Percentiles rank a stretch among this genome's conserved stretches.
phyloP scores from a whole-genome alignment of 495 filamentous ascomycete genomes.

The Penicillium samsonianum region DNA sequence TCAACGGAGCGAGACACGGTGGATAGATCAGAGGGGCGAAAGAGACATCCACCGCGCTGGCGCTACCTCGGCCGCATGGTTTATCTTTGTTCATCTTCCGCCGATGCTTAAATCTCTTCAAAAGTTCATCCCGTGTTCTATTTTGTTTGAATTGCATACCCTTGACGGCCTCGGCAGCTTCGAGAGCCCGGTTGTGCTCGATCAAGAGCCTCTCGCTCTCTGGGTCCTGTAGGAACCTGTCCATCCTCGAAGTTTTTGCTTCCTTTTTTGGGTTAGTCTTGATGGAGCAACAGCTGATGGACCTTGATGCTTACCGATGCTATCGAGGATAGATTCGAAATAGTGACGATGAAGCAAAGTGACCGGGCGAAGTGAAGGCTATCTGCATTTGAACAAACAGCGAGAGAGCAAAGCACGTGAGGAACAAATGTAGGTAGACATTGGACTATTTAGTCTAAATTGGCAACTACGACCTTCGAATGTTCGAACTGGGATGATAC shows the following conservation, averaged over 20 bases:
- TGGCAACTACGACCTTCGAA: background rate
- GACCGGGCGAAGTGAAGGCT: background rate
- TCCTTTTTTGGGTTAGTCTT: background rate
- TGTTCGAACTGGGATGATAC: background rate
- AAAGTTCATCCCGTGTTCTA: background rate
- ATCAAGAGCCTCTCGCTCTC: background rate
- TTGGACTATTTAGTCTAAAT: background rate
- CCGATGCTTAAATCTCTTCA: background rate
- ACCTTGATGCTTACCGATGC: background rate
- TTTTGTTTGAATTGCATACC: background rate
- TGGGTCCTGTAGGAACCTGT: background rate
- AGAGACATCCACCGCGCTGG: background rate
- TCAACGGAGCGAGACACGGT: constrained; percentile 18
- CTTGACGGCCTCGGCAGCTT: background rate
- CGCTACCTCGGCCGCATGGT: background rate
- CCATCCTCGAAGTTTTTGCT: background rate
- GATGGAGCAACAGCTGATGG: background rate
- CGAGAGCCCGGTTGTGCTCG: background rate
- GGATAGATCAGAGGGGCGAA: background rate
- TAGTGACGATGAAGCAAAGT: background rate
- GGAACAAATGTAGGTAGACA: background rate
- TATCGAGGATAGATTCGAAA: background rate
- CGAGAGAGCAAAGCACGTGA: background rate
- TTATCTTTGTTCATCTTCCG: background rate
- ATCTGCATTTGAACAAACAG: background rate